These are phyloP conservation scores for Tagetes erecta DNA, from an alignment of 129 eudicot genomes.

Conservation along the genomic window DNA sequence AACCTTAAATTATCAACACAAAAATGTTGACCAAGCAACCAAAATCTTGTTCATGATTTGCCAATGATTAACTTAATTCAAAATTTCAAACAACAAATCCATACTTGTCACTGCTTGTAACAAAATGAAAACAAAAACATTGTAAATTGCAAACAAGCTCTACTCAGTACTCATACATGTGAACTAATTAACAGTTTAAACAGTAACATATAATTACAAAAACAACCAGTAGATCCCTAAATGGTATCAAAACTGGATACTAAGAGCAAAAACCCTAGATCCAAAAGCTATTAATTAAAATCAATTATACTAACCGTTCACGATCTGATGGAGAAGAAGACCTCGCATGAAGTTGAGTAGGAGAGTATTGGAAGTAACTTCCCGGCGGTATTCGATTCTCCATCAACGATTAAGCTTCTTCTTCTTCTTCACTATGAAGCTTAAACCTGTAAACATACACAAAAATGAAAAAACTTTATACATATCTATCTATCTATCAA, in stretches of 20 bases:
- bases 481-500: neutral
- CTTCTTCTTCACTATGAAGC: constrained; percentile 22
- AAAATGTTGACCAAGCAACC: constrained; percentile 14
- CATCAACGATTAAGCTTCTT: constrained; percentile 36
- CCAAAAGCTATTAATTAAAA: constrained; percentile 26
- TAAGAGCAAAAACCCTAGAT: constrained; percentile 33
- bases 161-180: constrained; percentile 6
- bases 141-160: neutral
- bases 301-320: constrained; percentile 47
- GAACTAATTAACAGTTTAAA: constrained; percentile 27
- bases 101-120: constrained; percentile 21
- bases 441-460: constrained; percentile 21
- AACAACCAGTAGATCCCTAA: constrained; percentile 22
- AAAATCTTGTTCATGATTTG: constrained; percentile 11
- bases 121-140: constrained; percentile 9
- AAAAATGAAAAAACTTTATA: neutral
- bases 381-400: constrained; percentile 70
- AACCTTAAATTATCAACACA: constrained; percentile 13
- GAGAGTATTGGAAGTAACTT: constrained; percentile 84
- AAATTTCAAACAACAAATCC: constrained; percentile 8
- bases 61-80: neutral
- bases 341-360: constrained; percentile 61
- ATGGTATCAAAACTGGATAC: constrained; percentile 14
- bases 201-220: constrained; percentile 19
- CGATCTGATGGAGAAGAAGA: constrained; percentile 71